phyloP scores from a whole-genome alignment of 2,329 filamentous ascomycete genomes.

The Fusarium pseudograminearum region DNA sequence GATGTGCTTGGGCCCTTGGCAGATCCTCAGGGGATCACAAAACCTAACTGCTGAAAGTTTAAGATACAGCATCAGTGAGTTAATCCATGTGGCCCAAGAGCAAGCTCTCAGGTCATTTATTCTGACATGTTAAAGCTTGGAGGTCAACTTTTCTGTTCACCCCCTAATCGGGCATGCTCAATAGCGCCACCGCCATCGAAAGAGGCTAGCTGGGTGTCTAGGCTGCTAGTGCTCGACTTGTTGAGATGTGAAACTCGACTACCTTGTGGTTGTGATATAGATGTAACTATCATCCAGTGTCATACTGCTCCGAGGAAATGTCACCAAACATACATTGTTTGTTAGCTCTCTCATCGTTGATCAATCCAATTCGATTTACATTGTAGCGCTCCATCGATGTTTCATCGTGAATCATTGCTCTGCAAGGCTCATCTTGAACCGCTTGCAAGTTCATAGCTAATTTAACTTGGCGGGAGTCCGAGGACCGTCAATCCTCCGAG shows the following conservation, averaged over 20 bases:
- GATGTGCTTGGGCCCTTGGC: neutral
- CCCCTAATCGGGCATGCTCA: constrained; percentile 1
- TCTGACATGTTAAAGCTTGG: neutral
- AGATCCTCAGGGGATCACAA: neutral
- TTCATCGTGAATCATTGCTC: constrained; percentile 5
- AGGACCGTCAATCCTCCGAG: constrained; percentile 16
- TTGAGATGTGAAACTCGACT: constrained; percentile 4
- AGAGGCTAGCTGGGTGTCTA: neutral
- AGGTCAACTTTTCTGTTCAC: neutral
- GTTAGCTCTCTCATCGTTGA: neutral
- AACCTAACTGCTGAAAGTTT: neutral
- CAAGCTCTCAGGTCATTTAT: neutral
- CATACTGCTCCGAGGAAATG: neutral
- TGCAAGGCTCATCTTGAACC: constrained; percentile 4
- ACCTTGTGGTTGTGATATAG: neutral
- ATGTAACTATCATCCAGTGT: neutral
- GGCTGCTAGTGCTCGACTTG: constrained; percentile 20
- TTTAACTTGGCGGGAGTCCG: neutral
- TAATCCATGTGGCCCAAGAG: neutral
- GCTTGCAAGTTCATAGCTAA: constrained; percentile 5
- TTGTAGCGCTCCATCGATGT: neutral
- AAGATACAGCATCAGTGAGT: neutral
- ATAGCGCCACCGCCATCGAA: constrained; percentile 7
- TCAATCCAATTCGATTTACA: neutral
- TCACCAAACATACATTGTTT: neutral